phyloP scores from a whole-genome alignment of 2,329 filamentous ascomycete species.

The Penicillium sp. region DNA sequence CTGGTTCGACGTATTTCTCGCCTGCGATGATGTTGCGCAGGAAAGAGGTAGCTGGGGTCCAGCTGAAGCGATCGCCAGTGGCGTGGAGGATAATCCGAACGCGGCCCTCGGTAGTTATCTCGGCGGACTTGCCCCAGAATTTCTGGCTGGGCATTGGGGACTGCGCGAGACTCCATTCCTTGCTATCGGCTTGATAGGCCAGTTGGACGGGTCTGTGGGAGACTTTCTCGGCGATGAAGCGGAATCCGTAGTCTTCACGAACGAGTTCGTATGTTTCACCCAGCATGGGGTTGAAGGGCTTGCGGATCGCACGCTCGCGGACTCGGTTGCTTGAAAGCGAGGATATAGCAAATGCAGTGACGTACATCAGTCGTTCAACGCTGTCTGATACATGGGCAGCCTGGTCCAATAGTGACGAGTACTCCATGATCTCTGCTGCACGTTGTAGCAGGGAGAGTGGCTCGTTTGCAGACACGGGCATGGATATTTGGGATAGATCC shows the following conservation, averaged over 20 bases:
- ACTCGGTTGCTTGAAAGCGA: slow-evolving; percentile 77
- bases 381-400: slow-evolving; percentile 59
- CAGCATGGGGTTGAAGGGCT: slow-evolving; percentile 95
- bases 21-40: slow-evolving; percentile 94
- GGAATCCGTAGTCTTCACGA: slow-evolving; percentile 80
- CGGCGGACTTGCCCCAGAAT: slow-evolving; percentile 97
- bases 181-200: slow-evolving; percentile 87
- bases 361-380: slow-evolving; percentile 74
- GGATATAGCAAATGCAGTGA: slow-evolving; percentile 88
- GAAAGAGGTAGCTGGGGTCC: slow-evolving; percentile 85
- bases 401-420: slow-evolving; percentile 76
- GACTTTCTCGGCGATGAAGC: slow-evolving; percentile 93
- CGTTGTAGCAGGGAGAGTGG: slow-evolving; percentile 85
- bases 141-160: slow-evolving; percentile 88
- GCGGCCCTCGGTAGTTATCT: slow-evolving; percentile 88
- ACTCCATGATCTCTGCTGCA: slow-evolving; percentile 86
- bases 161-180: slow-evolving; percentile 82
- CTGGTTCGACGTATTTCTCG: slow-evolving; percentile 96
- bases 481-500: slow-evolving; percentile 91
- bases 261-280: slow-evolving; percentile 95
- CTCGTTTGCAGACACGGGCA: slow-evolving; percentile 96
- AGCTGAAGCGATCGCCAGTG: slow-evolving; percentile 79
- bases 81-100: slow-evolving; percentile 74
- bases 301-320: slow-evolving; percentile 88
- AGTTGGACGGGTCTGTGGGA: slow-evolving; percentile 88